Conservation (phyloP, 345 rosid species). For the Eutrema japonicum region DNA sequence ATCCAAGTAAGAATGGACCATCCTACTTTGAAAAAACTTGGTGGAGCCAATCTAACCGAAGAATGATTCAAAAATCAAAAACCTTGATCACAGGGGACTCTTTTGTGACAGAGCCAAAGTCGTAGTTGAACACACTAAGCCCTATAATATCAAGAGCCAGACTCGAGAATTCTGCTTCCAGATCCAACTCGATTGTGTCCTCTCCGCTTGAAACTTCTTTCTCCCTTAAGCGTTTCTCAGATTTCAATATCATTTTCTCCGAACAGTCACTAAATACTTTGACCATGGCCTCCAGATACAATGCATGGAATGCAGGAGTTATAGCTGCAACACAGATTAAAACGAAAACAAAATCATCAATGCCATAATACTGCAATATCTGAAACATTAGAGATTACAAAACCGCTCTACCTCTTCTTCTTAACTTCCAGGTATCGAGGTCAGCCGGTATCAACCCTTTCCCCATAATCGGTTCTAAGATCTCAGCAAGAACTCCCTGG, state of each 20-base stretch:
- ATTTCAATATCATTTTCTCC: conserved; percentile 67
- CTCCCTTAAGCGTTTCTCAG: conserved; percentile 64
- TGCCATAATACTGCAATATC: conserved; percentile 3
- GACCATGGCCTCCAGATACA: conserved; percentile 91
- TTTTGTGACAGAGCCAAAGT: conserved; percentile 89
- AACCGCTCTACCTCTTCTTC: conserved; percentile 78
- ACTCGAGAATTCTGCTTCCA: conserved; percentile 95
- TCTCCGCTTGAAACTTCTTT: conserved; percentile 49
- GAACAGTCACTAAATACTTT: conserved; percentile 77
- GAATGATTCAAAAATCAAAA: neutral
- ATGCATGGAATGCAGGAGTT: conserved; percentile 88
- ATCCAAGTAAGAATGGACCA: neutral
- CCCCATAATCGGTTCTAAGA: conserved; percentile 96
- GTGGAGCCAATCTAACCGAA: conserved; percentile 6
- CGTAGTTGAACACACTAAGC: conserved; percentile 89
- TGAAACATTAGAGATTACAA: neutral
- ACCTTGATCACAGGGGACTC: conserved; percentile 98
- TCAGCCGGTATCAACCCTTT: conserved; percentile 98
- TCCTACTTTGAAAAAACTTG: neutral
- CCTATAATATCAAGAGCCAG: conserved; percentile 96
- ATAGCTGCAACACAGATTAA: conserved; percentile 56
- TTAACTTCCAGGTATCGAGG: conserved; percentile 88
- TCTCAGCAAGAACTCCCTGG: conserved; percentile 98
- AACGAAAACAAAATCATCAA: conserved; percentile 6
- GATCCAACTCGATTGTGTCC: conserved; percentile 67